Conservation (phyloP, 1,284 basidiomycete species). For the Cerrena zonata region DNA sequence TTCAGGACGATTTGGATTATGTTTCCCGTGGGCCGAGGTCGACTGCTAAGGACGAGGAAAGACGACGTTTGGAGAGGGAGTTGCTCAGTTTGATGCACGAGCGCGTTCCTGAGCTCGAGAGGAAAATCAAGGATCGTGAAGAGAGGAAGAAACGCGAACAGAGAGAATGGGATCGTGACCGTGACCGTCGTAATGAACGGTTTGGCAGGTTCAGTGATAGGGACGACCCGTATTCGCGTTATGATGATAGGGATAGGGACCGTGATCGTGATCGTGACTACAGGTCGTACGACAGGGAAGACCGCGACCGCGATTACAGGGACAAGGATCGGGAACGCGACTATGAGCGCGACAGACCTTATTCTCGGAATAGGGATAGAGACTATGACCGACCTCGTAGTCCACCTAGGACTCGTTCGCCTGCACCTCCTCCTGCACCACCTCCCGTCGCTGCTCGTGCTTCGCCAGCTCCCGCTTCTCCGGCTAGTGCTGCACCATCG, state of each 20-base stretch:
- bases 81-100: constrained; percentile 86
- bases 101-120: constrained; percentile 85
- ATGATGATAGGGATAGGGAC: constrained; percentile 31
- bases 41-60: constrained; percentile 77
- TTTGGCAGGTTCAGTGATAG: constrained; percentile 62
- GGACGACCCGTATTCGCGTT: constrained; percentile 29
- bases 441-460: constrained; percentile 33
- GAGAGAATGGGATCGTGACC: constrained; percentile 71
- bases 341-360: constrained; percentile 13
- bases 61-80: constrained; percentile 84
- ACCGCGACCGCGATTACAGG: constrained; percentile 31
- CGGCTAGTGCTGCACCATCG: constrained; percentile 46
- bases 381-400: constrained; percentile 45
- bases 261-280: constrained; percentile 11
- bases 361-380: constrained; percentile 28
- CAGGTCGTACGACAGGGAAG: constrained; percentile 26
- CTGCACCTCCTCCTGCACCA: constrained; percentile 39
- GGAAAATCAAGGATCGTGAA: constrained; percentile 77
- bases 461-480: constrained; percentile 44
- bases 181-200: constrained; percentile 82
- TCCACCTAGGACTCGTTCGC: constrained; percentile 43
- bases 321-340: constrained; percentile 18
- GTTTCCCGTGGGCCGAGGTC: constrained; percentile 75
- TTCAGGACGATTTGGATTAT: constrained; percentile 93
- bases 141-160: constrained; percentile 73